Percentiles rank a stretch among this genome's conserved stretches.
These are phyloP conservation scores for Tritrichomonas foetus DNA, from an alignment of 208 protist genomes.

Conservation along the genomic window DNA sequence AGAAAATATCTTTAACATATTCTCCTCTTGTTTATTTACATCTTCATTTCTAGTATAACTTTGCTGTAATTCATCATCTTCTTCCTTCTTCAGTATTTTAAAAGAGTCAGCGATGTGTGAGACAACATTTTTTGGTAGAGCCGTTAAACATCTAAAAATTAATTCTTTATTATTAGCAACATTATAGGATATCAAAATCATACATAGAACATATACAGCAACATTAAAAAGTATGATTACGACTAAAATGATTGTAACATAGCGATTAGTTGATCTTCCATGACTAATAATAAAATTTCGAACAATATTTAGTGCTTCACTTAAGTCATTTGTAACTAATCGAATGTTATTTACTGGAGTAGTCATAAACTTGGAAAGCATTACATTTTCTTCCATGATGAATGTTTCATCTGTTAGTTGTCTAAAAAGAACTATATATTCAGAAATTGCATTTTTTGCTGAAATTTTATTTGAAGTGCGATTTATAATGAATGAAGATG, in stretches of 20 bases:
- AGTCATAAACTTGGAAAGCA: background rate
- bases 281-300: background rate
- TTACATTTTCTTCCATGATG: no score
- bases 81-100: constrained; percentile 18
- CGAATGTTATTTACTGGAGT: background rate
- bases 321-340: background rate
- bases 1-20: background rate
- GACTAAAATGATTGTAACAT: background rate
- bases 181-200: background rate
- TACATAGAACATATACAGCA: background rate
- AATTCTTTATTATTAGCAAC: background rate
- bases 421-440: background rate
- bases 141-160: background rate
- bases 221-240: background rate
- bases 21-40: constrained; percentile 3
- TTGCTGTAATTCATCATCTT: background rate
- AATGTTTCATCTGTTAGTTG: background rate
- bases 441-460: background rate
- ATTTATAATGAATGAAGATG: no score
- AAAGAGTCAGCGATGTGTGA: constrained; percentile 7
- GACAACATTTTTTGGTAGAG: constrained; percentile 16
- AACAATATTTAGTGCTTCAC: background rate
- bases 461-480: background rate
- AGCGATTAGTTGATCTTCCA: background rate
- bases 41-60: background rate